These are phyloP conservation scores for Ceratocystis cacaofunesta DNA, from an alignment of 2,329 filamentous ascomycete genomes.

Conservation along the genomic window DNA sequence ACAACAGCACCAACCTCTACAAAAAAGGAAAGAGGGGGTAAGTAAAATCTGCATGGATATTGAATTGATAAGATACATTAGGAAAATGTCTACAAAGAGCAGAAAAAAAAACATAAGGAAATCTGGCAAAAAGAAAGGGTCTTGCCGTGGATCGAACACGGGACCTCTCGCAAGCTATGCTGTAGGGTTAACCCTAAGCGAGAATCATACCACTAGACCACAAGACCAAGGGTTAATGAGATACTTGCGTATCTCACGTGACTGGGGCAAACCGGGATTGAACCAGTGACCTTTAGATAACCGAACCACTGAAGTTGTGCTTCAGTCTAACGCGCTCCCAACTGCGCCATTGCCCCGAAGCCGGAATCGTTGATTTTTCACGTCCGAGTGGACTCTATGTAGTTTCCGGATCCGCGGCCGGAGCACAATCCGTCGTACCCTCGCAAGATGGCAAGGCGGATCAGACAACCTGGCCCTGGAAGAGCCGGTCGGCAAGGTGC, in stretches of 20 bases:
- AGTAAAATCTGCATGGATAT: neutral
- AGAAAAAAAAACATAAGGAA: neutral
- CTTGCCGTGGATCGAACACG: conserved; percentile 20
- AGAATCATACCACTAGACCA: conserved; percentile 59
- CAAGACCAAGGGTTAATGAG: conserved; percentile 25
- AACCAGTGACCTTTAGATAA: conserved; percentile 17
- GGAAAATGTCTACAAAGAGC: neutral
- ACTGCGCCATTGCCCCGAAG: conserved; percentile 16
- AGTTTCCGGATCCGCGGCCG: neutral
- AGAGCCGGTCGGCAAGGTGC: too few relatives aligned
- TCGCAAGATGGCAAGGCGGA: too few relatives aligned
- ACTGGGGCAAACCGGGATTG: conserved; percentile 17
- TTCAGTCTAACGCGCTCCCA: conserved; percentile 17
- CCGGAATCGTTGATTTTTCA: neutral
- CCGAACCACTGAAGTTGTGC: conserved; percentile 16
- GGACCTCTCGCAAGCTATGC: conserved; percentile 20
- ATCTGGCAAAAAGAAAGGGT: conserved; percentile 9
- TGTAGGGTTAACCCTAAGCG: conserved; percentile 43
- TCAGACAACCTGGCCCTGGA: too few relatives aligned
- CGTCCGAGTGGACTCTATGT: neutral
- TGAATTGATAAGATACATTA: too few relatives aligned
- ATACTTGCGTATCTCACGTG: neutral
- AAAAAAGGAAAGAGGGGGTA: neutral
- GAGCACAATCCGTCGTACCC: neutral
- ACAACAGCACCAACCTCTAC: neutral